Conservation (phyloP, 2,329 filamentous ascomycete species). For the Coniella lustricola region DNA sequence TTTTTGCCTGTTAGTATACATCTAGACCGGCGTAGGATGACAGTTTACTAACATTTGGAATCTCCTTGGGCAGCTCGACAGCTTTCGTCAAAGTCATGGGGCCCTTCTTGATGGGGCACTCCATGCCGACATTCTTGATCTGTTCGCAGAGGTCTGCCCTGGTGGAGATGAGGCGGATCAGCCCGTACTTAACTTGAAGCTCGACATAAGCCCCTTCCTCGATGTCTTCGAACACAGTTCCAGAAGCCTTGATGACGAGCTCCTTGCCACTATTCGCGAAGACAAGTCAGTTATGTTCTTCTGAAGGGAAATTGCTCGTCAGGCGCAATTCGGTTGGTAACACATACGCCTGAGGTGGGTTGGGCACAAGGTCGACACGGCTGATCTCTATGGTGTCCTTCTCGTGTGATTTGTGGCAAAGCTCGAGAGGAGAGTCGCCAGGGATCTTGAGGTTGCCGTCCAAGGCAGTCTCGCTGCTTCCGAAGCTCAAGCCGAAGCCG, state of each 20-base stretch:
- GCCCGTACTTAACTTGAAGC: conserved; percentile 84
- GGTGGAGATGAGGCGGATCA: conserved; percentile 81
- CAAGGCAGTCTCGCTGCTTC: conserved; percentile 38
- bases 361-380: conserved; percentile 73
- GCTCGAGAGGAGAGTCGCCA: conserved; percentile 77
- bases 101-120: conserved; percentile 83
- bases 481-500: conserved; percentile 38
- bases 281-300: neutral
- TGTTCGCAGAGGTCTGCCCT: conserved; percentile 83
- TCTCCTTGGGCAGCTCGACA: conserved; percentile 77
- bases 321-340: neutral
- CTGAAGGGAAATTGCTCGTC: conserved; percentile 1
- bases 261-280: conserved; percentile 56
- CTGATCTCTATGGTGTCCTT: conserved; percentile 70
- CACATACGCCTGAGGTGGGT: conserved; percentile 79
- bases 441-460: conserved; percentile 59
- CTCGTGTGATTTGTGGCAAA: conserved; percentile 61
- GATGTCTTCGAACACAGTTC: conserved; percentile 66
- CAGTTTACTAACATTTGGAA: conserved; percentile 66
- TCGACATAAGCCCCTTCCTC: conserved; percentile 73
- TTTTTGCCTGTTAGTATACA: conserved; percentile 27
- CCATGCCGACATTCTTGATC: conserved; percentile 76
- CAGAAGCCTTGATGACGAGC: conserved; percentile 72
- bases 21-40: neutral
- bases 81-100: conserved; percentile 67